Base-by-base conservation (phyloP, 352 stramenopile genomes). In the Phytophthora hybrid region DNA sequence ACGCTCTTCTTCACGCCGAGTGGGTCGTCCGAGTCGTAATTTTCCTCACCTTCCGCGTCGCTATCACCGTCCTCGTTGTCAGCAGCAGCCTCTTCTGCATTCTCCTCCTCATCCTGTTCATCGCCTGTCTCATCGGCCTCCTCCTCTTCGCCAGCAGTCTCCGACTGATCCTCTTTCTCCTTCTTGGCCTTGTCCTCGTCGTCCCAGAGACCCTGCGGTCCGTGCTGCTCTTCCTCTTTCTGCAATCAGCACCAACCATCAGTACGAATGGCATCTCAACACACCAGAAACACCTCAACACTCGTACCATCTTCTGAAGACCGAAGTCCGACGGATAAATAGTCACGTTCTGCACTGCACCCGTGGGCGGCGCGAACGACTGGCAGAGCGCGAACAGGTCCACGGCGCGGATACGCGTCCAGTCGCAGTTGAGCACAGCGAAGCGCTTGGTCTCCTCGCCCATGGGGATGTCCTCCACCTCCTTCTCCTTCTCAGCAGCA, bases 241-340 rank as follows among this genome's bases (percentile, higher is more conserved):
- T 94, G 41, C 52, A 79, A 31, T 41, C 29, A 46, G 9, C 34
- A 44, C 21, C 29, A 55, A 53, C 41, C 3, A 46, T 69, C 31
- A 70, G 52, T 32, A 0, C 44, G 59, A 23, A 64, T 66, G 34
- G 31, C 21, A n/a, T 14, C 11, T 19, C 46, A 58, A 9, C 18
- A 65, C n/a, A 31, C 29, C 37, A 46, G 47, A 54, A 31, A 47
- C 31, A 32, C n/a, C 5, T 46, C 3, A 44, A 2, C 19, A 16
- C 23, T 77, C 79, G 41, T 71, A 93, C 90, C 90, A 99, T 98
- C 69, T 92, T 92, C 82, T 99, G 71, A 51, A 97, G 88, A 16
- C 98, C 98, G 83, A 94, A 99, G 73, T 99, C 94, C 32, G 93
- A 99, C 16, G 93, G 92, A 85, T 98, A 99, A 64, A 99, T 96